phyloP scores from a whole-genome alignment of 1,139 yeast species.

The Yamadazyma triangularis region DNA sequence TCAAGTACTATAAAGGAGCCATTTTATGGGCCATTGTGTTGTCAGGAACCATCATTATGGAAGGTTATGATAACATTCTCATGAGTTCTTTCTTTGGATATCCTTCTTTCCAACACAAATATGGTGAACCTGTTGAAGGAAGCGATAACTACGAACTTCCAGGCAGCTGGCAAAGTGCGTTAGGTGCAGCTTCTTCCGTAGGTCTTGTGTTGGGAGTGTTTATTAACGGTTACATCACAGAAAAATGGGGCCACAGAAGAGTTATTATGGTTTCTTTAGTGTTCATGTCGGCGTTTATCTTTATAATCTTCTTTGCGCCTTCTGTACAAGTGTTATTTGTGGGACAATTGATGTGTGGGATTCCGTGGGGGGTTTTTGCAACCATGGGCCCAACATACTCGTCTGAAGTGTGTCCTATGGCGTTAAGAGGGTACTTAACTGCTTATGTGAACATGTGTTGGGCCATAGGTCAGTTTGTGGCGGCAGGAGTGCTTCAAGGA shows the following conservation, averaged over 20 bases:
- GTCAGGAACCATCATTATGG: slow-evolving; percentile 20
- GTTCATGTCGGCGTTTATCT: slow-evolving; percentile 19
- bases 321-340: slow-evolving; percentile 16
- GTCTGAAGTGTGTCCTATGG: slow-evolving; percentile 20
- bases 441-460: slow-evolving; percentile 27
- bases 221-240: slow-evolving; percentile 18
- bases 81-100: slow-evolving; percentile 20
- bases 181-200: slow-evolving; percentile 16
- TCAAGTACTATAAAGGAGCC: slow-evolving; percentile 13
- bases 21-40: slow-evolving; percentile 19
- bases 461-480: slow-evolving; percentile 28
- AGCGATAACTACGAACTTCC: slow-evolving; percentile 18
- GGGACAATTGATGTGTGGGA: slow-evolving; percentile 21
- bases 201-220: slow-evolving; percentile 21
- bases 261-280: slow-evolving; percentile 18
- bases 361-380: slow-evolving; percentile 25
- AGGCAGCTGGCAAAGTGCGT: slow-evolving; percentile 21
- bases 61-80: slow-evolving; percentile 22
- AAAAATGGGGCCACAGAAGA: slow-evolving; percentile 19
- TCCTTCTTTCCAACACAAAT: slow-evolving; percentile 17
- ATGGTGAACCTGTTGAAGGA: slow-evolving; percentile 12
- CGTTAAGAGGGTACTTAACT: slow-evolving; percentile 20
- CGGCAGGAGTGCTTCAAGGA: slow-evolving; percentile 23
- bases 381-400: slow-evolving; percentile 24
- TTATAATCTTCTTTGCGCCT: slow-evolving; percentile 19